Percentiles rank a stretch among this genome's conserved stretches.
Evolutionary conservation across 2,329 filamentous ascomycete species (phyloP).

Genomic region (Ceratocystis colombiana): DNA sequence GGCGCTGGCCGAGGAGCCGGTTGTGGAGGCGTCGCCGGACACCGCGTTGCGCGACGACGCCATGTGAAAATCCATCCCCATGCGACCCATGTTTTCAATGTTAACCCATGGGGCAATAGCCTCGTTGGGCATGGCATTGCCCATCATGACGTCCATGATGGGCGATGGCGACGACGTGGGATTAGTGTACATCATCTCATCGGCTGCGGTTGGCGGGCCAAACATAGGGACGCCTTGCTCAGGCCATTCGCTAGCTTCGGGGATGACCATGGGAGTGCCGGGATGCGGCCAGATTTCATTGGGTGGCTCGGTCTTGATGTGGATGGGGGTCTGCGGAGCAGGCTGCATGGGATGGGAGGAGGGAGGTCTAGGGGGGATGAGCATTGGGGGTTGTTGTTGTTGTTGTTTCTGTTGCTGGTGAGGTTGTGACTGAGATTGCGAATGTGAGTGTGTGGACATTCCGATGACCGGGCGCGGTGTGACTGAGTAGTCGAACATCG

Average conservation of each 20-base stretch:
- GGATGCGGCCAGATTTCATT: slow-evolving; percentile 33
- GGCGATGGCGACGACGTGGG: slow-evolving; percentile 14
- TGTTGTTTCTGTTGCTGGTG: slow-evolving; percentile 19
- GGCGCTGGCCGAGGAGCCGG: slow-evolving; percentile 6
- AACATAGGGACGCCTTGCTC: slow-evolving; percentile 29
- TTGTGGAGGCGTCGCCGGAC: neutral
- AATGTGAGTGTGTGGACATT: slow-evolving; percentile 12
- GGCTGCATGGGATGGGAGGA: slow-evolving; percentile 23
- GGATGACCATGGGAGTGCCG: slow-evolving; percentile 36
- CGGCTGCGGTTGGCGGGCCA: slow-evolving; percentile 24
- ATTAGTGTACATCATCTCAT: slow-evolving; percentile 21
- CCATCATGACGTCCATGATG: slow-evolving; percentile 22
- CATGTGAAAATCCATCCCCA: slow-evolving; percentile 22
- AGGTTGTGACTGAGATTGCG: neutral
- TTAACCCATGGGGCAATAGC: slow-evolving; percentile 21
- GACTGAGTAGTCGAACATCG: slow-evolving; percentile 16
- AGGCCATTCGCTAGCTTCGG: slow-evolving; percentile 34
- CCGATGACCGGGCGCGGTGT: slow-evolving; percentile 7
- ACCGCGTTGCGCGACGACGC: slow-evolving; percentile 17
- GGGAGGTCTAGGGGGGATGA: slow-evolving; percentile 17
- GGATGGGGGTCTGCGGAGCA: slow-evolving; percentile 13
- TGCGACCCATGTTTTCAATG: slow-evolving; percentile 16
- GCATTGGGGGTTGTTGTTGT: slow-evolving; percentile 22
- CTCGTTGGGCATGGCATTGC: slow-evolving; percentile 16
- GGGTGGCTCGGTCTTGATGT: slow-evolving; percentile 22